phyloP scores from a whole-genome alignment of 352 stramenopile genomes.

The Pythium sp. region DNA sequence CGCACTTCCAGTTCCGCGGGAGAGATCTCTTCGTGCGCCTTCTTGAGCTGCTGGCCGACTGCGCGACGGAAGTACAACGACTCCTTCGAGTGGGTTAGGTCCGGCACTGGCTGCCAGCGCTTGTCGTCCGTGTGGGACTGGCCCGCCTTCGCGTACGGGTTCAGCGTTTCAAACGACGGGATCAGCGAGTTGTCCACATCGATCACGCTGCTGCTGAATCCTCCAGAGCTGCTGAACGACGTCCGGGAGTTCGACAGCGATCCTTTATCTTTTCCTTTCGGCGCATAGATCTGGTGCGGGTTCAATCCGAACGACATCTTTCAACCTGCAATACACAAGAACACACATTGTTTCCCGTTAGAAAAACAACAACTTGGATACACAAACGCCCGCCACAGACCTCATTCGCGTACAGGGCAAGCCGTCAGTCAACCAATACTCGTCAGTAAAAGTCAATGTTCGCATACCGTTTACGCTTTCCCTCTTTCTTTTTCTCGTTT shows the following conservation, averaged over 20 bases:
- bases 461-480: neutral
- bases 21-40: constrained; percentile 80
- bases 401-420: neutral
- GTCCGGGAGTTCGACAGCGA: neutral
- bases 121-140: constrained; percentile 45
- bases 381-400: neutral
- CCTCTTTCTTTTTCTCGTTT: neutral
- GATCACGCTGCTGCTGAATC: constrained; percentile 22
- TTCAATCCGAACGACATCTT: constrained; percentile 33
- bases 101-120: constrained; percentile 76
- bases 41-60: constrained; percentile 73
- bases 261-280: constrained; percentile 1
- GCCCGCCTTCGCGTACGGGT: constrained; percentile 65
- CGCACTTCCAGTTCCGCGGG: constrained; percentile 77
- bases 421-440: neutral
- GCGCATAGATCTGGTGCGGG: constrained; percentile 13
- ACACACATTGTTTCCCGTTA: constrained; percentile 2
- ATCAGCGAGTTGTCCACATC: constrained; percentile 48
- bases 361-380: neutral
- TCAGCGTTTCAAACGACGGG: constrained; percentile 70
- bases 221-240: constrained; percentile 10
- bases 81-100: constrained; percentile 80
- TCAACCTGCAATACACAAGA: neutral
- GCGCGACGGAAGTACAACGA: constrained; percentile 74
- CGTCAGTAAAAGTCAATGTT: neutral